These are phyloP conservation scores for Globisporangium nunn DNA, from an alignment of 352 stramenopile species.

Conservation along the genomic window DNA sequence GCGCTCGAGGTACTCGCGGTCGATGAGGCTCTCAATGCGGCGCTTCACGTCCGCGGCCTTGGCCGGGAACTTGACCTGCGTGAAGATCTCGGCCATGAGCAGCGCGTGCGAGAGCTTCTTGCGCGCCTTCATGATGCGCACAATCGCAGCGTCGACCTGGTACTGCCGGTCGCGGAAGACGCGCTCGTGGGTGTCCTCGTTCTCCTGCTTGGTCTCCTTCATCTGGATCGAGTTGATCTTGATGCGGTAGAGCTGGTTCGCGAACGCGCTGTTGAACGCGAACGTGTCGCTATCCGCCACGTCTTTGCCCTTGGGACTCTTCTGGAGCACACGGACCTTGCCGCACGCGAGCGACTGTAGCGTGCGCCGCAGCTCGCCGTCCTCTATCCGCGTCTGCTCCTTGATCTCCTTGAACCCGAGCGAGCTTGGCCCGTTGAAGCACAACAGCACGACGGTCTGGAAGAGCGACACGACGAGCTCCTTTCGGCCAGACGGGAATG, in stretches of 20 bases:
- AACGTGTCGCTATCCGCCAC: slow-evolving; percentile 84
- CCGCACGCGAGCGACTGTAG: slow-evolving; percentile 87
- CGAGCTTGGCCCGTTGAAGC: slow-evolving; percentile 62
- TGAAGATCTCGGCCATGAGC: slow-evolving; percentile 95
- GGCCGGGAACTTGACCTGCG: slow-evolving; percentile 87
- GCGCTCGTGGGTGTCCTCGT: slow-evolving; percentile 90
- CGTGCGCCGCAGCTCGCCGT: slow-evolving; percentile 85
- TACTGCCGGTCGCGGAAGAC: slow-evolving; percentile 93
- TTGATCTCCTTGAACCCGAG: slow-evolving; percentile 85
- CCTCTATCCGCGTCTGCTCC: slow-evolving; percentile 84
- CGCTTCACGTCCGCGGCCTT: slow-evolving; percentile 84
- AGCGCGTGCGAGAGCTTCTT: slow-evolving; percentile 94
- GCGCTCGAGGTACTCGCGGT: slow-evolving; percentile 85
- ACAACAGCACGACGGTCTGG: slow-evolving; percentile 83
- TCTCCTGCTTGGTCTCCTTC: slow-evolving; percentile 92
- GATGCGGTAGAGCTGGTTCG: slow-evolving; percentile 86
- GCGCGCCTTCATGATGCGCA: slow-evolving; percentile 99
- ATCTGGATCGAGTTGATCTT: slow-evolving; percentile 95
- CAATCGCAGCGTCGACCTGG: slow-evolving; percentile 90
- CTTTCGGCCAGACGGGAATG: slow-evolving; percentile 78
- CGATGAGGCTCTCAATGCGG: slow-evolving; percentile 87
- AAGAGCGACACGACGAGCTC: slow-evolving; percentile 85
- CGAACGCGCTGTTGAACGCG: slow-evolving; percentile 82
- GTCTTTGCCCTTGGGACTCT: slow-evolving; percentile 83
- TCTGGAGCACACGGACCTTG: slow-evolving; percentile 86